Evolutionary conservation across 352 stramenopile genomes (phyloP).

Genomic region (Phytopythium cucurbitacearum): DNA sequence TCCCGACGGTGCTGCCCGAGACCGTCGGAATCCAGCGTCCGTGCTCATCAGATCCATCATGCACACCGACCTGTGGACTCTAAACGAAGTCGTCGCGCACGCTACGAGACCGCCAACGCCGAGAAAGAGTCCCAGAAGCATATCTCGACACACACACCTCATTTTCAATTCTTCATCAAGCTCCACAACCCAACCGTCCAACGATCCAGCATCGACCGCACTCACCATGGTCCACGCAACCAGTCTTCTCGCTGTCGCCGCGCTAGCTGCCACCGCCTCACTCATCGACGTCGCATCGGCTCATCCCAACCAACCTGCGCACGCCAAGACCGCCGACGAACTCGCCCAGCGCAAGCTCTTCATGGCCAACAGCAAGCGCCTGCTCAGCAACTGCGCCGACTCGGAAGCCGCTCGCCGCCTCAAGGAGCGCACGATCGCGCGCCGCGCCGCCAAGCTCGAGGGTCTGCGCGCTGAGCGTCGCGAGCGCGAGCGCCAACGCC

Average conservation of each 20-base stretch:
- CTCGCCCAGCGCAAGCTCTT: slow-evolving; percentile 14
- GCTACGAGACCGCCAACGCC: too few relatives aligned
- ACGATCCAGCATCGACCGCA: not conserved
- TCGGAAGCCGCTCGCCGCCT: slow-evolving; percentile 9
- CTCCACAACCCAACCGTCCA: not conserved
- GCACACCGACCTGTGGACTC: too few relatives aligned
- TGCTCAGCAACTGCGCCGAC: slow-evolving; percentile 18
- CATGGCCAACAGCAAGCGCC: slow-evolving; percentile 16
- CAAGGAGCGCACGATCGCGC: slow-evolving; percentile 10
- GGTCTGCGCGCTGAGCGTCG: slow-evolving; percentile 10
- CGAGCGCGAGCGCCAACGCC: slow-evolving; percentile 1
- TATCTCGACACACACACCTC: too few relatives aligned
- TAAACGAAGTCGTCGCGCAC: too few relatives aligned
- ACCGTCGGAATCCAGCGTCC: too few relatives aligned
- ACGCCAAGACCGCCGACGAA: slow-evolving; percentile 2
- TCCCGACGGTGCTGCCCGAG: too few relatives aligned
- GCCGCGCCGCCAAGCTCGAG: slow-evolving; percentile 9
- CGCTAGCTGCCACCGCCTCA: slow-evolving; percentile 4
- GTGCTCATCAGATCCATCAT: too few relatives aligned
- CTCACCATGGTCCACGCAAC: slow-evolving; percentile 8
- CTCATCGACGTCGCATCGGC: slow-evolving; percentile 1
- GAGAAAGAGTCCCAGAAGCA: too few relatives aligned
- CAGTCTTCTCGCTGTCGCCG: slow-evolving; percentile 6
- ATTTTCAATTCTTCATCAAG: too few relatives aligned
- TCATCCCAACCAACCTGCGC: slow-evolving; percentile 3